Base-by-base conservation (phyloP, 176 grass and related monocot species). In the Stipa capillata region DNA sequence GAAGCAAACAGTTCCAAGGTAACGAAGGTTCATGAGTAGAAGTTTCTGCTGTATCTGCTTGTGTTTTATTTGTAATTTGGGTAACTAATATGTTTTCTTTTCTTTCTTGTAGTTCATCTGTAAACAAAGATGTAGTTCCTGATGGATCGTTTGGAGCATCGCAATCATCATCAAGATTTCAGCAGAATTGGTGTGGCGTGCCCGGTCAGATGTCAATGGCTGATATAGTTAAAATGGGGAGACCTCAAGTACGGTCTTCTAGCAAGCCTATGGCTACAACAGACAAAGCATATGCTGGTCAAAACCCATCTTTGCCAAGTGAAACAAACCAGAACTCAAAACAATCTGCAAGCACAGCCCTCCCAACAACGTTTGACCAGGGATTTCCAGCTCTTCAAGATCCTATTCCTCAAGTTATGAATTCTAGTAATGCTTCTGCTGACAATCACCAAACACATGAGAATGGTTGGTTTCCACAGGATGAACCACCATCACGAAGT, bases 221-320 rank as follows among this genome's bases (percentile, higher is more conserved):
- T 79, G 92, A 95, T 89, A 81, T 99, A 72, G 96, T 99, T 24
- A 95, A 93, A 90, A 99, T 90, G 96, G 92, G 96, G 5, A 81
- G 86, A 52, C 85, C 96, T 65, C 86, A 93, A 84, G 74, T 67
- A 68, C 91, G 78, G 82, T 58, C 90, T 59, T 64, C 73, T 69
- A 64, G 74, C 71, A 76, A 78, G 44, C 42, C 62, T 83, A 49
- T 37, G 57, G 64, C 67, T 17, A 74, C 72, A 81, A 65, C 60
- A 47, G 95, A 92, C 64, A 75, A 72, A 36, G 68, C 85, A 29
- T 89, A 80, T 65, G 62, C 73, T 56, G 42, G 58, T 47, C 87
- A 92, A 80, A 92, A 64, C 83, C 71, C 78, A 65, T 80, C 70
- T 58, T 87, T 91, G 70, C 68, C 84, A 76, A 85, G 69, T 58